Base-by-base conservation (phyloP, 106 monocot species). In the Amphibolis antarctica region DNA sequence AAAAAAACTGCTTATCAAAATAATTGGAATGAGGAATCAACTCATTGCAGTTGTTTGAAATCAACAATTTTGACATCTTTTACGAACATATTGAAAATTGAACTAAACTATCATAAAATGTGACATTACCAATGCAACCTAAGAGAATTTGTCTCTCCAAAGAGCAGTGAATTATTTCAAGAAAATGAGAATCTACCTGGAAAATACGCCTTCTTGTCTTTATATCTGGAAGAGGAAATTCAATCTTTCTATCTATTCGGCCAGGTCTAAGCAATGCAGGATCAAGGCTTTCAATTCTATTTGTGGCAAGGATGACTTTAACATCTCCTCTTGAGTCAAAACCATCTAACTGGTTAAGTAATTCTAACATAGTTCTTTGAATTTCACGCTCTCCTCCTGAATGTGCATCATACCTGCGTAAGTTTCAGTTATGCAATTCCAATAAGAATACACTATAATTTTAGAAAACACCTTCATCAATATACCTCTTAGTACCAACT, bases 311-410 rank as follows among this genome's bases (percentile, higher is more conserved):
- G 71, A 94, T 89, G 55, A 94, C 93, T 55, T 94, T 89, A 44
- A 94, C 93, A 77, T 94, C 93, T 1, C 93, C 93, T 73, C 86
- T 80, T 24, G 93, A 89, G 69, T 94, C 93, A 79, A 89, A 94
- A 59, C 93, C 93, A 66, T 94, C 86, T 49, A 94, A 54, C 67
- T 89, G 89, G 68, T 94, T 94, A 51, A 94, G 83, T 47, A 94
- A 77, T 69, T 94, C 89, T 61, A 94, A 64, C 93, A 94, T 94
- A 30, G 93, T 94, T 74, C 93, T 85, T 42, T 94, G 89, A 61
- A 89, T 94, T 69, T 94, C 93, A 60, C 89, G 88, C 68, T 94
- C 89, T 48, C 93, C 93, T 59, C 93, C 93, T 44, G 93, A 94
- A 72, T 94, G 93, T 56, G 93, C 93, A 86, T 94, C 93, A 73